These are phyloP conservation scores for Metschnikowia orientalis DNA, from an alignment of 805 yeast genomes.

Conservation along the genomic window DNA sequence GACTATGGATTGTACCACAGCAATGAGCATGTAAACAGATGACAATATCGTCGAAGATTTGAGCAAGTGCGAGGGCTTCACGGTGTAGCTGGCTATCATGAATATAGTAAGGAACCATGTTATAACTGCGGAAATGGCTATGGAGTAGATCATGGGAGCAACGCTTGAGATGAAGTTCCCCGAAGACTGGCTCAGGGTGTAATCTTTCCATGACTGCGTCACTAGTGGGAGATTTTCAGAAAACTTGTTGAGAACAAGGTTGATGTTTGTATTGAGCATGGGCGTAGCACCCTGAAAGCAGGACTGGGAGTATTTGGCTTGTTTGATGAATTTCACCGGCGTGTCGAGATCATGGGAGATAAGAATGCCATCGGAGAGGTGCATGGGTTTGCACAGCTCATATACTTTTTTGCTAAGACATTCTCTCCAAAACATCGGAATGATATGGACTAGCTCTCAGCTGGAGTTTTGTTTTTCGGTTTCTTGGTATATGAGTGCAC, in stretches of 20 bases:
- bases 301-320: slow-evolving; percentile 26
- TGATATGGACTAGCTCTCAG: no score
- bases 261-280: slow-evolving; percentile 36
- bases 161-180: slow-evolving; percentile 53
- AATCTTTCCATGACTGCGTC: slow-evolving; percentile 46
- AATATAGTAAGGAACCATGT: slow-evolving; percentile 60
- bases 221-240: slow-evolving; percentile 41
- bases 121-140: slow-evolving; percentile 62
- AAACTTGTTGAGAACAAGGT: slow-evolving; percentile 25
- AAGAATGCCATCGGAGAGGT: slow-evolving; percentile 32
- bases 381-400: slow-evolving; percentile 29
- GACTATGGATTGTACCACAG: slow-evolving; percentile 45
- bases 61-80: slow-evolving; percentile 53
- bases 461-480: no score
- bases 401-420: slow-evolving; percentile 19
- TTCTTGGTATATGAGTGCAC: no score
- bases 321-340: slow-evolving; percentile 21
- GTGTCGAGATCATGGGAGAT: slow-evolving; percentile 23
- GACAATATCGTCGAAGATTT: slow-evolving; percentile 49
- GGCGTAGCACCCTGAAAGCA: slow-evolving; percentile 33
- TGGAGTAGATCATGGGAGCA: slow-evolving; percentile 57
- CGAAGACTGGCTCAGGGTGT: slow-evolving; percentile 23
- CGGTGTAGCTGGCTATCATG: slow-evolving; percentile 60
- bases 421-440: slow-evolving; percentile 34
- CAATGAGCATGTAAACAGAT: slow-evolving; percentile 49